A percentile compares a stretch with the other conserved stretches of the same genome.
These are phyloP conservation scores for Pseudogymnoascus sp. DNA, from an alignment of 2,329 filamentous ascomycete genomes.

Conservation along the genomic window DNA sequence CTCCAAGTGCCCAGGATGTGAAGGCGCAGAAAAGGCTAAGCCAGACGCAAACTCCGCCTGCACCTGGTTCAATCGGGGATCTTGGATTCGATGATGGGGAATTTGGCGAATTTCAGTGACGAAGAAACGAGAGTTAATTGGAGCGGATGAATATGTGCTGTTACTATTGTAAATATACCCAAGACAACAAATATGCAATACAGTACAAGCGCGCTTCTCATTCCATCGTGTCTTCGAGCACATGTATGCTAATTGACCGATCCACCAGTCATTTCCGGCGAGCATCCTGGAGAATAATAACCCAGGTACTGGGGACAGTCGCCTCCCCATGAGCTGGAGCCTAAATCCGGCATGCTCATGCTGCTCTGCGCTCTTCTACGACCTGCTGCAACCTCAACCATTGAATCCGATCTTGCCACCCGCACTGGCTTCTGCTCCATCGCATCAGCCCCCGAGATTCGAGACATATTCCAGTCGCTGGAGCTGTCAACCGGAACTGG, in stretches of 20 bases:
- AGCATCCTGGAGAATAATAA: background rate
- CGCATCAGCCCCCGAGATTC: background rate
- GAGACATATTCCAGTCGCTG: constrained; percentile 1
- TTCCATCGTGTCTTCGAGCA: background rate
- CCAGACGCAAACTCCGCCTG: constrained; percentile 44
- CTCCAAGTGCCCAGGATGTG: constrained; percentile 56
- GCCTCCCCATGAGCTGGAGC: background rate
- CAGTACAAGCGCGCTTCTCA: background rate
- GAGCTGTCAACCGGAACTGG: background rate
- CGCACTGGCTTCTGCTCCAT: background rate
- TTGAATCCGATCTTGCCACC: background rate
- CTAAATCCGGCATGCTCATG: background rate
- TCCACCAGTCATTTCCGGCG: background rate
- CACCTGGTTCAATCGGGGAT: constrained; percentile 44
- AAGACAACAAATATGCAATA: constrained; percentile 6
- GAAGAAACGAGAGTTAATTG: background rate
- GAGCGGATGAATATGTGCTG: constrained; percentile 5
- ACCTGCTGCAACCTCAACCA: background rate
- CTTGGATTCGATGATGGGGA: constrained; percentile 82
- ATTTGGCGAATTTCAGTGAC: constrained; percentile 68
- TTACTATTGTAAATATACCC: constrained; percentile 7
- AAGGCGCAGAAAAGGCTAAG: constrained; percentile 53
- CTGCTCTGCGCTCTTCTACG: background rate
- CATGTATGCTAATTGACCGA: background rate
- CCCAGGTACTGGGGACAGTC: background rate